Evolutionary conservation across 768 basidiomycete species (phyloP).

Genomic region (Tulasnella sp.): DNA sequence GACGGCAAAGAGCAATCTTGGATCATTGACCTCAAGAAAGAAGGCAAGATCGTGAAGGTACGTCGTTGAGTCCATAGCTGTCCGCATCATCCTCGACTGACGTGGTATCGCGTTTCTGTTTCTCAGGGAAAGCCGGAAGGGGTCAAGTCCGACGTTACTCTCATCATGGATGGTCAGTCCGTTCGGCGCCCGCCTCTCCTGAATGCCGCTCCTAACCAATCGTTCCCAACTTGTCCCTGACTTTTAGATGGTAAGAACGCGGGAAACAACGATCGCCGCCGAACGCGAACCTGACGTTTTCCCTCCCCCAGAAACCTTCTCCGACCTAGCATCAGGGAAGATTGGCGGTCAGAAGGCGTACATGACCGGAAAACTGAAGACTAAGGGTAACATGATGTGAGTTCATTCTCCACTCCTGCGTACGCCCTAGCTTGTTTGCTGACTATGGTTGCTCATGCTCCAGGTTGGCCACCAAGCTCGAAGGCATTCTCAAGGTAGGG

Average conservation of each 20-base stretch:
- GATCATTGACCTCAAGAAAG: conserved; percentile 92
- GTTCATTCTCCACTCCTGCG: background rate
- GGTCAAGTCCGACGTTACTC: conserved; percentile 75
- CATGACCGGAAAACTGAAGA: conserved; percentile 90
- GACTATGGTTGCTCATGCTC: background rate
- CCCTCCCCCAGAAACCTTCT: conserved; percentile 47
- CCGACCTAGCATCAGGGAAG: conserved; percentile 66
- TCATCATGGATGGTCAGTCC: conserved; percentile 49
- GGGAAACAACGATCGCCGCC: background rate
- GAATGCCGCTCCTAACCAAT: background rate
- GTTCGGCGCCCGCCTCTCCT: background rate
- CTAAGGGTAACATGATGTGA: conserved; percentile 80
- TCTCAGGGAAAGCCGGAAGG: conserved; percentile 39
- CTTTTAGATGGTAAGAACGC: conserved; percentile 6
- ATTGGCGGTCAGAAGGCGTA: conserved; percentile 90
- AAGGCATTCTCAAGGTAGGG: conserved; percentile 68
- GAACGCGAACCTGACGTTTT: background rate
- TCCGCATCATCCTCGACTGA: background rate
- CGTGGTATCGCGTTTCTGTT: background rate
- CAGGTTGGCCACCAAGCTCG: conserved; percentile 76
- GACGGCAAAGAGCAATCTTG: conserved; percentile 65
- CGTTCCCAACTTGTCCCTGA: background rate
- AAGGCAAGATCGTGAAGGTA: conserved; percentile 58
- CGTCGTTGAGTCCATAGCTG: background rate
- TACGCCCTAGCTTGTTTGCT: background rate